Conservation (phyloP, 176 grass and related monocot genomes). For the Oryza brachyantha region DNA sequence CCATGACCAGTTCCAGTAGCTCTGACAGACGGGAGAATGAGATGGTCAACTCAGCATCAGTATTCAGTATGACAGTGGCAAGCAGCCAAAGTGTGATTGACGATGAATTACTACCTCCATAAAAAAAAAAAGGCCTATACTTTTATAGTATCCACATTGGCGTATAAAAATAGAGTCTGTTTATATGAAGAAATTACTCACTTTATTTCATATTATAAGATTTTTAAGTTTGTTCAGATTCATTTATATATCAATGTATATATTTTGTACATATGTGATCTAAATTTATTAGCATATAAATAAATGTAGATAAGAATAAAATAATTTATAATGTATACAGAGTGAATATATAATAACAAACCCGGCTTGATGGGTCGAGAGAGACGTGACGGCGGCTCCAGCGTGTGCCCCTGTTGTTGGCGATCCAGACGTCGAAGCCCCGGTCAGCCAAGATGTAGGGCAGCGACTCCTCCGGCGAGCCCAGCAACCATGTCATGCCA, state of each 20-base stretch:
- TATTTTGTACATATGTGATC: no score
- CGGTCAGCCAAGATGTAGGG: conserved; percentile 67
- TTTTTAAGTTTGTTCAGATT: no score
- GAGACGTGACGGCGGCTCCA: conserved; percentile 67
- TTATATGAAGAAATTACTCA: no score
- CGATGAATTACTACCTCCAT: no score
- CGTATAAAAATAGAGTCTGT: no score
- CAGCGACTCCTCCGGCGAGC: conserved; percentile 67
- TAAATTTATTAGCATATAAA: no score
- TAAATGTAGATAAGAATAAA: no score
- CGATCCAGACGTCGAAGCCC: conserved; percentile 91
- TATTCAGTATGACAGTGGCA: background rate
- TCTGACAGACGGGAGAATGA: conserved; percentile 21
- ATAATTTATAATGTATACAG: no score
- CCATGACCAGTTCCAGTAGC: conserved; percentile 93
- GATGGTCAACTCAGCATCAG: background rate
- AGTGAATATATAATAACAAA: conserved; percentile 11
- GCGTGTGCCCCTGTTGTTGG: conserved; percentile 70
- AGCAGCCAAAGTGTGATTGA: background rate
- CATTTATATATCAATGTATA: no score
- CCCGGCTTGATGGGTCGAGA: conserved; percentile 39
- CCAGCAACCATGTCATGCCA: conserved; percentile 72
- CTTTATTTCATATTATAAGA: no score
- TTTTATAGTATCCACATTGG: no score
- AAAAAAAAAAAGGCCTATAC: no score